Evolutionary conservation across 441 rosid species (phyloP).

Genomic region (Cnidoscolus chayamansa): DNA sequence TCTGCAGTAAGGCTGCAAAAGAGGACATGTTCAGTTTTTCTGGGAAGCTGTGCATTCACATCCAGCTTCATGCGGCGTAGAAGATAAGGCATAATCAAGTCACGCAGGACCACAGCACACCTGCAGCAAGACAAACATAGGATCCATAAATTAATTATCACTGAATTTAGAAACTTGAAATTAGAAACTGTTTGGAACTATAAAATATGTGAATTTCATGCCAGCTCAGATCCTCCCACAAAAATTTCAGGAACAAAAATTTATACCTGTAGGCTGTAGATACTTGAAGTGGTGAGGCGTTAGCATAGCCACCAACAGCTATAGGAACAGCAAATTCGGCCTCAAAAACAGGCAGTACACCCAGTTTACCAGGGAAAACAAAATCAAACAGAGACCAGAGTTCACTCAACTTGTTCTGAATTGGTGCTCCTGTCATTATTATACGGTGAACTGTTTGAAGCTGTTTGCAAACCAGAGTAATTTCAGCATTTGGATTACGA

Average conservation of each 20-base stretch:
- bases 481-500: constrained; percentile 89
- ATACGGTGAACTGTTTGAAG: constrained; percentile 91
- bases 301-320: constrained; percentile 95
- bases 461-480: constrained; percentile 90
- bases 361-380: constrained; percentile 95
- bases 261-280: constrained; percentile 87
- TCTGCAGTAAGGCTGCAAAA: constrained; percentile 89
- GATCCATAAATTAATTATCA: neutral
- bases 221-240: constrained; percentile 16
- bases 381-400: constrained; percentile 97
- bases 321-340: constrained; percentile 95
- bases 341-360: constrained; percentile 93
- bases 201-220: neutral
- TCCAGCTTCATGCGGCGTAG: constrained; percentile 91
- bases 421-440: constrained; percentile 97
- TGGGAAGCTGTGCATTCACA: constrained; percentile 82
- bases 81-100: constrained; percentile 95
- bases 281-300: constrained; percentile 97
- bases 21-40: constrained; percentile 90
- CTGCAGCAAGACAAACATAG: constrained; percentile 41
- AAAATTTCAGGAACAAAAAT: constrained; percentile 22
- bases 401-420: constrained; percentile 88
- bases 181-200: neutral
- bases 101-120: constrained; percentile 96
- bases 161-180: neutral